Conservation (phyloP, 768 basidiomycete species). For the Crassisporium funariophilum region DNA sequence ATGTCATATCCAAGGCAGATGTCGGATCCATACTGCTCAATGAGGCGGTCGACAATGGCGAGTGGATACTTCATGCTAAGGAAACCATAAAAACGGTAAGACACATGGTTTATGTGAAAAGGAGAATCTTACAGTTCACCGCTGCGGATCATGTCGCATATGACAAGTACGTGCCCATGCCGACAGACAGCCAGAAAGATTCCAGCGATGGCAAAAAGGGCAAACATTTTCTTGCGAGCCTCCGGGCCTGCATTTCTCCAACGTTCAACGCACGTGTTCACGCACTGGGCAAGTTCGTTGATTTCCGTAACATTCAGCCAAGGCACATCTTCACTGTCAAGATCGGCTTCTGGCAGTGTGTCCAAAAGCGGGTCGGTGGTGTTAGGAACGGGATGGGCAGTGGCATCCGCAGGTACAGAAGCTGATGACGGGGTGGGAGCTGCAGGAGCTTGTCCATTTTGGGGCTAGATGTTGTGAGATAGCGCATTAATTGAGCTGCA, state of each 20-base stretch:
- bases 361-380: not conserved
- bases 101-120: too few species aligned
- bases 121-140: conserved; percentile 25
- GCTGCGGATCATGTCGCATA: conserved; percentile 29
- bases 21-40: conserved; percentile 14
- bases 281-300: conserved; percentile 7
- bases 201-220: conserved; percentile 23
- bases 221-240: conserved; percentile 22
- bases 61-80: conserved; percentile 30
- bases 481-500: too few species aligned
- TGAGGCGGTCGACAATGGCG: conserved; percentile 16
- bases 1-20: conserved; percentile 29
- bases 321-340: conserved; percentile 8
- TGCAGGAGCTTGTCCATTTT: too few species aligned
- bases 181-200: conserved; percentile 29
- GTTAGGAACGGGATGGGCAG: not conserved
- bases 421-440: too few species aligned
- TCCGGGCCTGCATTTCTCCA: conserved; percentile 22
- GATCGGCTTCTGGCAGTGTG: not conserved
- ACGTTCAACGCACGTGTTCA: conserved; percentile 20
- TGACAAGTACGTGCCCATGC: conserved; percentile 26
- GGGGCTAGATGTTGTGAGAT: too few species aligned
- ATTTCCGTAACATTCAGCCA: conserved; percentile 20
- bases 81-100: too few species aligned
- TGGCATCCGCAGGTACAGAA: not conserved